Base-by-base conservation (phyloP, 306 rosid genomes). In the Albizia julibrissin region DNA sequence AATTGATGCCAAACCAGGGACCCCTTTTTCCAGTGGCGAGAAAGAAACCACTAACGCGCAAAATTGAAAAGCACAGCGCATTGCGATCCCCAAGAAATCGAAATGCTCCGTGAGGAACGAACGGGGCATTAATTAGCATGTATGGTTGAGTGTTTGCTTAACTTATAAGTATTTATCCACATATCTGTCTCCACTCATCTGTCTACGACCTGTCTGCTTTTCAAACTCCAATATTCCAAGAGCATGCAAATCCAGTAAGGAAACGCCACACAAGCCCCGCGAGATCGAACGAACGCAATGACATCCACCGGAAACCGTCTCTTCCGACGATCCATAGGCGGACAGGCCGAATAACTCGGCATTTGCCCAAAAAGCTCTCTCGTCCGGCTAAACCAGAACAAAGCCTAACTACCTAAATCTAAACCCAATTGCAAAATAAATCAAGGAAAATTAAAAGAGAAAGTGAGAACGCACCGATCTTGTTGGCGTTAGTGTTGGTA, bases 401-500 rank as follows among this genome's bases (percentile, higher is more conserved):
- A 78, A 75, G 29, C 27, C 82, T 84, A 54, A 46, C 22, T 62
- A 47, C 11, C 64, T 40, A 14, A 11, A 86, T 69, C 46, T 29
- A 24, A 79, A 43, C 15, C 58, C 10, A 24, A 39, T 27, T 9
- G 43, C 46, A 10, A 79, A 34, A n/a, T 26, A 39, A 61, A 62
- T 47, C 54, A 29, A 79, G 59, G 81, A 14, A 50, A 19, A 8
- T 66, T 22, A 0, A 49, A 49, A 37, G 22, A 6, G 12, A 69
- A 74, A 75, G 69, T 12, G 44, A 33, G 12, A 31, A 59, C 29
- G 54, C 86, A 91, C 99, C 98, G 74, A 95, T 95, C 81, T 89
- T 93, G 86, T 86, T 90, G 82, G 86, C 27, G 88, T 85, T 93
- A 77, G 97, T 58, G 68, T 89, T 90, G 84, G 99, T 95, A 88